Conservation (phyloP, 73 alveolate species). For the Paramecium sonneborni region DNA sequence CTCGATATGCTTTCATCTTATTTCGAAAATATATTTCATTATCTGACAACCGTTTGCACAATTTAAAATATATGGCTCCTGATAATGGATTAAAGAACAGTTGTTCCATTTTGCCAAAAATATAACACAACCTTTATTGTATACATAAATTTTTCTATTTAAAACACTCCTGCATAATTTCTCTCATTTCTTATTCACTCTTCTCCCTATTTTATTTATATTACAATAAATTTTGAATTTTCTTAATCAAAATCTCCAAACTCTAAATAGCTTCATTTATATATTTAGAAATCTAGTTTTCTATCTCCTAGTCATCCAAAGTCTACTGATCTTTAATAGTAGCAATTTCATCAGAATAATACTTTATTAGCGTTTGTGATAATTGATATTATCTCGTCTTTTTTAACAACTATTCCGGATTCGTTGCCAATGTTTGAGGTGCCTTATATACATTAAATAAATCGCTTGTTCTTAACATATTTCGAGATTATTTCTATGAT, state of each 20-base stretch:
- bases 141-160: neutral
- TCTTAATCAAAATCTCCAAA: neutral
- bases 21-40: neutral
- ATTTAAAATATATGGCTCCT: conserved; percentile 2
- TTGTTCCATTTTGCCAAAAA: conserved; percentile 50
- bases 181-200: neutral
- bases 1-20: conserved; percentile 35
- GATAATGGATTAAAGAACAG: neutral
- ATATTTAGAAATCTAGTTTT: neutral
- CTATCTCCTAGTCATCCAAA: neutral
- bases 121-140: conserved; percentile 4
- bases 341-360: neutral
- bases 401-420: neutral
- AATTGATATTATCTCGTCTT: neutral
- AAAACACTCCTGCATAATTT: neutral
- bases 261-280: neutral
- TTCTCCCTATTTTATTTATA: neutral
- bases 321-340: neutral
- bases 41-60: conserved; percentile 39
- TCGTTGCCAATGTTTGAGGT: conserved; percentile 1
- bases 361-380: neutral
- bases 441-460: conserved; percentile 16
- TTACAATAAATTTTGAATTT: neutral
- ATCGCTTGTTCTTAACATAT: neutral
- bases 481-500: neutral